Conservation (phyloP, 768 basidiomycete species). For the Lentinula sp. region DNA sequence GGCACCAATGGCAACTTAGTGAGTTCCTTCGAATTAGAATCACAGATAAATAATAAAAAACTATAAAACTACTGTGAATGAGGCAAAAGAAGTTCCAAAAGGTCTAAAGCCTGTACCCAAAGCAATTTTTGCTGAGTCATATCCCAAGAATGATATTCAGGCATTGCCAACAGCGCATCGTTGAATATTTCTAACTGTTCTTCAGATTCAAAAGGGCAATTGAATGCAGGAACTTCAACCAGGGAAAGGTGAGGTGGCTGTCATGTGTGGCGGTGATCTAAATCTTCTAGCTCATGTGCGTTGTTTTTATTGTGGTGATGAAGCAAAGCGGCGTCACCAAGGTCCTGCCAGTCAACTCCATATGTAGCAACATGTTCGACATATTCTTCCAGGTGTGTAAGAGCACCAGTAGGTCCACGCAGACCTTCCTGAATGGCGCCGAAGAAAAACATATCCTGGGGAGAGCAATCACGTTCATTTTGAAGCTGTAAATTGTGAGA, state of each 20-base stretch:
- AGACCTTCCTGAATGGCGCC: conserved; percentile 9
- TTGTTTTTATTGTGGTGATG: background rate
- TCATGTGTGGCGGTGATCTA: background rate
- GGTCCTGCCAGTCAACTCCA: conserved; percentile 7
- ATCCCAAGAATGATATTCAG: background rate
- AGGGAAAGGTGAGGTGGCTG: conserved; percentile 5
- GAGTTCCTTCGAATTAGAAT: too few relatives aligned
- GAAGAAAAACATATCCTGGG: conserved; percentile 13
- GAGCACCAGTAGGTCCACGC: background rate
- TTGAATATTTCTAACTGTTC: conserved; percentile 3
- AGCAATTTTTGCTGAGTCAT: background rate
- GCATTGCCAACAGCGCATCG: background rate
- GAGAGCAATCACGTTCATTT: background rate
- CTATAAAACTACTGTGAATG: too few relatives aligned
- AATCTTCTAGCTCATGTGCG: background rate
- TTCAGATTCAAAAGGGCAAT: conserved; percentile 3
- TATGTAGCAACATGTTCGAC: background rate
- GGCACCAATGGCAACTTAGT: too few relatives aligned
- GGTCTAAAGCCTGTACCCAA: background rate
- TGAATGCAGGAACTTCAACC: background rate
- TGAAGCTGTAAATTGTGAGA: conserved; percentile 11
- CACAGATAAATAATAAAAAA: too few relatives aligned
- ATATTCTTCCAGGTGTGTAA: too few relatives aligned
- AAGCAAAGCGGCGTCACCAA: background rate
- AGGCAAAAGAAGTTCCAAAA: background rate